Conservation (phyloP, 2,329 filamentous ascomycete species). For the Aspergillus pseudoterreus region DNA sequence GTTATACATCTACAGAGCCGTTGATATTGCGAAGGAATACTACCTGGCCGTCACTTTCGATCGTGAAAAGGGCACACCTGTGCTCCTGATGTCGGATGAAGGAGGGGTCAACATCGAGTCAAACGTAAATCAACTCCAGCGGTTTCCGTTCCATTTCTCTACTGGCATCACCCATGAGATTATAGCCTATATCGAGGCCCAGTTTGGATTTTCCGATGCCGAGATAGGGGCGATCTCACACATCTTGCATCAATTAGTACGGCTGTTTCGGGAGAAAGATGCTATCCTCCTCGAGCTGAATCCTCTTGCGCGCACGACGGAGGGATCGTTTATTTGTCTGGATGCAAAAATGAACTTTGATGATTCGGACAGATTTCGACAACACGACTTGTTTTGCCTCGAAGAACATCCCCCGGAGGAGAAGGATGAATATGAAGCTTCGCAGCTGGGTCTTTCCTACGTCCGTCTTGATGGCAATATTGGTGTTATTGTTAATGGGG, state of each 20-base stretch:
- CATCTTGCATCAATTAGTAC: conserved; percentile 30
- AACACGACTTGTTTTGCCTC: conserved; percentile 37
- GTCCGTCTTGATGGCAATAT: conserved; percentile 31
- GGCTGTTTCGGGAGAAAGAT: conserved; percentile 45
- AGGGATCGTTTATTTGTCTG: conserved; percentile 31
- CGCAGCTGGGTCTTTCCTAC: conserved; percentile 29
- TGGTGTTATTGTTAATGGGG: conserved; percentile 32
- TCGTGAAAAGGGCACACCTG: conserved; percentile 38
- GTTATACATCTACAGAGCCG: conserved; percentile 36
- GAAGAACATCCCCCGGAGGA: conserved; percentile 34
- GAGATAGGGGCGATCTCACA: conserved; percentile 22
- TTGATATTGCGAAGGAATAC: conserved; percentile 33
- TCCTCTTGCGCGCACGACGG: conserved; percentile 28
- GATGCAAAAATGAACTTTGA: conserved; percentile 48
- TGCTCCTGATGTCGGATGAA: conserved; percentile 35
- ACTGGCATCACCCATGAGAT: conserved; percentile 24
- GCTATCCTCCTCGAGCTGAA: conserved; percentile 47
- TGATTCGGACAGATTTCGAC: conserved; percentile 44
- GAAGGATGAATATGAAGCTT: conserved; percentile 32
- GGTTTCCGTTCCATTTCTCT: conserved; percentile 23
- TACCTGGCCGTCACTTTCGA: conserved; percentile 45
- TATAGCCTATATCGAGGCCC: conserved; percentile 17
- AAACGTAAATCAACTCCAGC: conserved; percentile 22
- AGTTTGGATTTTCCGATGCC: conserved; percentile 21
- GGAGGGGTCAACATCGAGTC: conserved; percentile 32